Evolutionary conservation across 2,329 filamentous ascomycete species (phyloP), one percentile per base, ranked within the genome.

Genomic region (Aureobasidium sp.): DNA sequence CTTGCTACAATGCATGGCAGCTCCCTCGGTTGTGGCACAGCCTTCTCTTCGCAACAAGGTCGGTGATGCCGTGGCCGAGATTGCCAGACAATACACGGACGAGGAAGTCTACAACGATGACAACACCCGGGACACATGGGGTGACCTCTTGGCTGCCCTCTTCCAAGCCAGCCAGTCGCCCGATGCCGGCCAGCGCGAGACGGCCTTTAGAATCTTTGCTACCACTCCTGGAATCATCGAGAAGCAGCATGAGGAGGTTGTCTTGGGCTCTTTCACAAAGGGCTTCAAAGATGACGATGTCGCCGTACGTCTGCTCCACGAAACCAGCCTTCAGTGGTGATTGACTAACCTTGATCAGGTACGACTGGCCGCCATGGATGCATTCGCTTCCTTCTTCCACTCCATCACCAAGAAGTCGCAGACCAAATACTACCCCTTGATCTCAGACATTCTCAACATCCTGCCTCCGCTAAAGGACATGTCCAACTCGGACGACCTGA

Each of bases 171-270:
- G 91, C 70, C 90, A 94, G 69, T 90, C 89, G 19, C 75, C 80
- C 50, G 88, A 96, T 57, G 73, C 86, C 25, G 85, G 86, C 59
- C 86, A 94, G 73, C 85, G 93, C 58, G 93, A 97, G 73, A 89
- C 86, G 42, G 89, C 93, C 16, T 98, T 93, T 74, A 83, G 93
- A 58, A 93, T 98, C 64, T 96, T 98, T 68, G 86, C 90, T 39
- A 91, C 90, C 1, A 97, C 91, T 1, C 93, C 93, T 4, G 87
- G 87, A 27, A 91, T 98, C 63, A 97, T 98, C 63, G 90, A 96
- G 72, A 91, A 86, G 70, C 88, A 96, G 67, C 91, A 97, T 63
- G 89, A 96, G 68, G 86, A 90, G 58, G 83, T 86, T n/a, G 90
- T 98, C 29, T 76, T 91, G 37, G 80, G 82, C 58, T 90, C 93